Base-by-base conservation (phyloP, 140 eudicot genomes). In the Stevia rebaudiana region DNA sequence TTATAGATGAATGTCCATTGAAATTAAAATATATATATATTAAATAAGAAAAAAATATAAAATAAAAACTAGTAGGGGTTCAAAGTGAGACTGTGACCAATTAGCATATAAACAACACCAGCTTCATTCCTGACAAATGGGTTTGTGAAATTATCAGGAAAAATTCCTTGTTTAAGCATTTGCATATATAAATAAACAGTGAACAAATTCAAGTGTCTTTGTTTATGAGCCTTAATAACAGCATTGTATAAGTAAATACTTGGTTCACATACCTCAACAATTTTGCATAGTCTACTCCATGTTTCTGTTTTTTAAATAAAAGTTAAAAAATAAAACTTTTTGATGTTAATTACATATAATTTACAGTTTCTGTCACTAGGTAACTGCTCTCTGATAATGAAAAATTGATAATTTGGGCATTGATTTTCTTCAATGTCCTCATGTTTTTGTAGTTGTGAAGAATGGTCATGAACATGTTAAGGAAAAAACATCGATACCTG, bases 291-390 rank as follows among this genome's bases (percentile, higher is more conserved):
- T 22, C 62, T 73, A 69, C 7, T 39, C n/a, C n/a, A n/a, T n/a
- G n/a, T n/a, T n/a, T n/a, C n/a, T n/a, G n/a, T n/a, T n/a, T n/a
- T n/a, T n/a, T n/a, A n/a, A n/a, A n/a, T n/a, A n/a, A n/a, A n/a
- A n/a, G n/a, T n/a, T n/a, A n/a, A n/a, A n/a, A n/a, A n/a, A n/a
- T n/a, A n/a, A n/a, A n/a, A n/a, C n/a, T n/a, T 76, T 63, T 28
- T 76, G 49, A 59, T 73, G 66, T 15, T 69, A 60, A 39, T 76
- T 74, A 73, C 86, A 80, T 63, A 76, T 65, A 57, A 57, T 73
- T 74, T 55, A 80, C 80, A 82, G 76, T 80, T 76, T 80, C 73
- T 40, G 86, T 80, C 61, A 68, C 77, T 68, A 80, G 31, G 71
- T 72, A 80, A 51, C 43, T 80, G 78, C 82, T 76, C 41, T 76